These are phyloP conservation scores for Orbilia blumenaviensis DNA, from an alignment of 2,329 filamentous ascomycete species.

Conservation along the genomic window DNA sequence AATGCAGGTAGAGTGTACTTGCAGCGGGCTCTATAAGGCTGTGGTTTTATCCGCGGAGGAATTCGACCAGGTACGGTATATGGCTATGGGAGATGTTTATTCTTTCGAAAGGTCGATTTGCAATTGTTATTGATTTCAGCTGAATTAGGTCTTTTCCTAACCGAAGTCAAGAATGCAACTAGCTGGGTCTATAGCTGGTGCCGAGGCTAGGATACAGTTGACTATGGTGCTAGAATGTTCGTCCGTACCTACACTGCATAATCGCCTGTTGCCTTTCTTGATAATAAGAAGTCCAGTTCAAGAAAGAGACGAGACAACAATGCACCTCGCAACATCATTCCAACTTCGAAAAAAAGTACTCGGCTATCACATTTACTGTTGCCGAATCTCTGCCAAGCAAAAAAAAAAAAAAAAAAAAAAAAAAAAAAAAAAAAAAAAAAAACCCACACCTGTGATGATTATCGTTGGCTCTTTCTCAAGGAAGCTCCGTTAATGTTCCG, in stretches of 20 bases:
- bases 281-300: too few relatives aligned
- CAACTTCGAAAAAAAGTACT: too few relatives aligned
- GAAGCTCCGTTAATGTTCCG: not conserved
- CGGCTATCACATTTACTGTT: not conserved
- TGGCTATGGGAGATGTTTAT: not conserved
- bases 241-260: too few relatives aligned
- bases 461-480: not conserved
- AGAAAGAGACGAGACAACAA: not conserved
- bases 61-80: too few relatives aligned
- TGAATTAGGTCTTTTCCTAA: not conserved
- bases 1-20: conserved; percentile 2
- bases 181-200: not conserved
- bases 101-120: not conserved
- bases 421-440: too few relatives aligned
- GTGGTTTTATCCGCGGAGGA: not conserved
- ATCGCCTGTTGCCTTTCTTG: too few relatives aligned
- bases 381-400: not conserved
- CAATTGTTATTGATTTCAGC: not conserved
- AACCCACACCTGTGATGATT: not conserved
- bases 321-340: not conserved
- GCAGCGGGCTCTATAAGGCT: conserved; percentile 8
- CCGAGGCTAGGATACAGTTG: too few relatives aligned
- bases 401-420: too few relatives aligned
- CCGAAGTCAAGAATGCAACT: not conserved
- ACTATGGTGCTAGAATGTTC: too few relatives aligned